Evolutionary conservation across 2,329 filamentous ascomycete species (phyloP), one percentile per base, ranked within the genome.

Genomic region (Botrytis cinerea): DNA sequence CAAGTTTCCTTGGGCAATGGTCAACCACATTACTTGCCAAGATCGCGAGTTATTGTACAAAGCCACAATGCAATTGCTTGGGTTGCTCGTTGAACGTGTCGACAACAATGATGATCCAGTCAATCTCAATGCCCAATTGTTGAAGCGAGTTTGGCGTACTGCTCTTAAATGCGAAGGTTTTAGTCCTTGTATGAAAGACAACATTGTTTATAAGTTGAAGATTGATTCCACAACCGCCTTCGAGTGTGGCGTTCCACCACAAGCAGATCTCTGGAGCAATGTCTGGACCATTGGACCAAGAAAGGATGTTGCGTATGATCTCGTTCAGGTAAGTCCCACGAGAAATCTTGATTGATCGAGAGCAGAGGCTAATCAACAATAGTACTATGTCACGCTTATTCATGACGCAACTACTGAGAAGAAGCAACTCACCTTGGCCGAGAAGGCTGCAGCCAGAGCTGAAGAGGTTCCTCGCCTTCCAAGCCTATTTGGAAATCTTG

Each of bases 111-210:
- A 82, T 28, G 80, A 86, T 57, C 77, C 82, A 12, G 76, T 84
- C 51, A 85, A 86, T 69, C 80, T 91, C 32, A 89, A 84, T n/a
- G 73, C 77, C 0, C 85, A 86, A 78, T 84, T 92, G 0, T 82
- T 87, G 46, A 84, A 84, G 74, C 87, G 89, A 18, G 81, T 91
- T 45, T 82, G 85, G 60, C 82, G 81, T 16, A 83, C 87, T 2
- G 86, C 86, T 32, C 85, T 91, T 82, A 80, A 82, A 4, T 92
- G 90, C 78, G 84, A 86, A 2, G 90, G 89, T 2, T 91, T 92
- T 79, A 89, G 87, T 5, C 83, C 87, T 1, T 75, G 85, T n/a
- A 87, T 89, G 83, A 91, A 91, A 81, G 87, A 90, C 77, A 86
- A 88, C 76, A 83, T 91, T 75, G 84, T 86, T 10, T 84, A 77